Evolutionary conservation across 179 eudicot species (phyloP).

Genomic region (Carnegiea gigantea): DNA sequence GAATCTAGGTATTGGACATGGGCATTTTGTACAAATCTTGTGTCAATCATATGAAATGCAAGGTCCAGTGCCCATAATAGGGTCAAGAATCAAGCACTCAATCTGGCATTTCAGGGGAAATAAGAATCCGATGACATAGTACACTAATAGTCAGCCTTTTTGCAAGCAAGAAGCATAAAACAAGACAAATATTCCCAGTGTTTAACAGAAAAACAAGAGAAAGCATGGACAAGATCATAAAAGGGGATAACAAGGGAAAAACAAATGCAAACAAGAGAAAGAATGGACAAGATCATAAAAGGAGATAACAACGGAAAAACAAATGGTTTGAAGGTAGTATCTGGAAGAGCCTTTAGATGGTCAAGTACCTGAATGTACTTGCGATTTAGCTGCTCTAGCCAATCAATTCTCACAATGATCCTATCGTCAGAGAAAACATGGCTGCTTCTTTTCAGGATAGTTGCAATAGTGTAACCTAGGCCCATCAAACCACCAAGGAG

Average conservation of each 20-base stretch:
- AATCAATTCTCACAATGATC: slow-evolving; percentile 78
- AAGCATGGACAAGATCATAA: no score
- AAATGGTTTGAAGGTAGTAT: no score
- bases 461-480: slow-evolving; percentile 89
- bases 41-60: neutral
- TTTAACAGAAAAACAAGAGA: neutral
- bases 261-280: neutral
- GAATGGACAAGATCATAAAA: no score
- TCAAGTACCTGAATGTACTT: slow-evolving; percentile 76
- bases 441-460: slow-evolving; percentile 87
- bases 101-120: neutral
- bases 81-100: neutral
- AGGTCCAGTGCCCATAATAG: neutral
- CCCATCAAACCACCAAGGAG: slow-evolving; percentile 98
- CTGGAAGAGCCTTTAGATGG: neutral
- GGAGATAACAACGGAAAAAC: no score
- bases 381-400: slow-evolving; percentile 92
- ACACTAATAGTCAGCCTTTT: no score
- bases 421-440: slow-evolving; percentile 74
- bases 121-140: neutral
- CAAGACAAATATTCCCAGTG: no score
- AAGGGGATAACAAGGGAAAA: no score
- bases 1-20: neutral
- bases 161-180: no score
- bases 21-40: neutral